phyloP scores from a whole-genome alignment of 805 yeast genomes.

The Candida qinlingensis region DNA sequence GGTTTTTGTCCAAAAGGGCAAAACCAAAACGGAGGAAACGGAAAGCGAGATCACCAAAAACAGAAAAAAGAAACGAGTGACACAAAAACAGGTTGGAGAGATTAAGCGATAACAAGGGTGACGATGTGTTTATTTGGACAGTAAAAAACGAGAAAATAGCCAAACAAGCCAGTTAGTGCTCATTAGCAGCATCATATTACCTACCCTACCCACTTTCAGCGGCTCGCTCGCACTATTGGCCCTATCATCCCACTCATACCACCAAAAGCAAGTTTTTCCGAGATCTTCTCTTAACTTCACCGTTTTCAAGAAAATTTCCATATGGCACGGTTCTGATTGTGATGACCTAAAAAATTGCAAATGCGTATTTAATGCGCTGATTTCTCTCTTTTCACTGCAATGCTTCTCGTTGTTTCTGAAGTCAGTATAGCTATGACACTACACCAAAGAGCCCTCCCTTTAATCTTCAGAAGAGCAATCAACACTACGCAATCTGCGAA shows the following conservation, averaged over 20 bases:
- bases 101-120: not conserved
- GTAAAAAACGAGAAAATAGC: not conserved
- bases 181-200: not conserved
- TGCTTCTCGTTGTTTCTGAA: not conserved
- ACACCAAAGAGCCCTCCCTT: slow-evolving; percentile 2
- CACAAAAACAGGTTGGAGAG: not conserved
- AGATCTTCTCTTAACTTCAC: slow-evolving; percentile 4
- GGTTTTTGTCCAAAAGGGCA: not conserved
- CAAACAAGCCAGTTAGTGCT: not conserved
- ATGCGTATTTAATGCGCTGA: too few relatives aligned
- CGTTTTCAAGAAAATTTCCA: not conserved
- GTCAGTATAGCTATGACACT: not conserved
- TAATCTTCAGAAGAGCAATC: slow-evolving; percentile 11
- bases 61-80: not conserved
- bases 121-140: not conserved
- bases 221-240: not conserved
- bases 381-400: too few relatives aligned
- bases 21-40: not conserved
- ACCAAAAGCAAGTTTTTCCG: slow-evolving; percentile 2
- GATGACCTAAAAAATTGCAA: too few relatives aligned
- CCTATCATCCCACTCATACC: not conserved
- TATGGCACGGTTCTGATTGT: not conserved
- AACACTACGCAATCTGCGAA: slow-evolving; percentile 14
- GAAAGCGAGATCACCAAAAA: not conserved
- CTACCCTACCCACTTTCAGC: not conserved